Evolutionary conservation across 2,329 filamentous ascomycete genomes (phyloP).

Genomic region (Aureobasidium lini): DNA sequence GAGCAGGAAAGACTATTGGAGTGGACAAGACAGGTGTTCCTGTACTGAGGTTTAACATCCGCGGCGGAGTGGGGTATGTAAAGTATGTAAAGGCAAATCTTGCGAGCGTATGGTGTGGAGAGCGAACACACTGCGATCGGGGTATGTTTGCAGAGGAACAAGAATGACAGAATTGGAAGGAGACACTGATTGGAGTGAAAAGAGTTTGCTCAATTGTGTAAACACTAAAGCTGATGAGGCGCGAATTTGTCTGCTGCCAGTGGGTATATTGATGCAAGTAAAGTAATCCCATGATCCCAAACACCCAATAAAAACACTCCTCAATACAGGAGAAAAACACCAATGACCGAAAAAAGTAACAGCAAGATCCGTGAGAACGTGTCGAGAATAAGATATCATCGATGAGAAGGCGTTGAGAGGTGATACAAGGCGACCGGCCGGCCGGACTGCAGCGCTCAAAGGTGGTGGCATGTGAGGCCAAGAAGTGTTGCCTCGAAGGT

Average conservation of each 20-base stretch:
- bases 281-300: not conserved
- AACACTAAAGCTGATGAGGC: not conserved
- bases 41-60: not conserved
- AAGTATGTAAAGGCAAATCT: not conserved
- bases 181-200: not conserved
- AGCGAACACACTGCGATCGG: not conserved
- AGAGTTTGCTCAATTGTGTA: not conserved
- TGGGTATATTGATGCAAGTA: conserved; percentile 6
- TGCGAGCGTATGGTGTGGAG: not conserved
- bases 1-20: not conserved
- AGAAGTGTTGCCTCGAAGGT: not conserved
- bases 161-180: not conserved
- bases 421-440: not conserved
- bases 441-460: not conserved
- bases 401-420: not conserved
- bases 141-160: not conserved
- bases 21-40: not conserved
- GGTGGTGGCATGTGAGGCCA: not conserved
- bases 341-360: not conserved
- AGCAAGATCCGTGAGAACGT: not conserved
- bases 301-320: not conserved
- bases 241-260: conserved; percentile 7
- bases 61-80: not conserved
- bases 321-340: not conserved
- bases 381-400: not conserved